These are phyloP conservation scores for Salmacisia buchloeana DNA, from an alignment of 1,284 basidiomycete species.

Conservation along the genomic window DNA sequence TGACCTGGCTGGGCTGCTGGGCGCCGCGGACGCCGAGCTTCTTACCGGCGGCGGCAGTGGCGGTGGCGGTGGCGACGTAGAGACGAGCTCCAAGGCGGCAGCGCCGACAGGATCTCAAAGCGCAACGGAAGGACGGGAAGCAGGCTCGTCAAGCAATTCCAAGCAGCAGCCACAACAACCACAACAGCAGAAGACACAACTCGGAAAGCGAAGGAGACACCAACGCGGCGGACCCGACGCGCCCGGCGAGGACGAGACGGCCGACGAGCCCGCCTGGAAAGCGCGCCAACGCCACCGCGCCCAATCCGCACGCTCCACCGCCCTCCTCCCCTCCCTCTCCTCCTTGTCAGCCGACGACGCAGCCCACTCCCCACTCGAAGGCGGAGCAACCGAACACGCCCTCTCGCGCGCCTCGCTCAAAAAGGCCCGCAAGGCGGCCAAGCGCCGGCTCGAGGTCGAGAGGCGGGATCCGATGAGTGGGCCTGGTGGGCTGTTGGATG, in stretches of 20 bases:
- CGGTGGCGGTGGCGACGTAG: not conserved
- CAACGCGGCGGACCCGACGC: not conserved
- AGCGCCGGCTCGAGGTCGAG: not conserved
- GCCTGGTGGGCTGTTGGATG: slow-evolving; percentile 2
- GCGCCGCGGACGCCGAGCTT: slow-evolving; percentile 45
- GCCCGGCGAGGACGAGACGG: not conserved
- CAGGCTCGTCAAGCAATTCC: too few relatives aligned
- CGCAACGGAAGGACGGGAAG: too few relatives aligned
- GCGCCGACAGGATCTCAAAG: not conserved
- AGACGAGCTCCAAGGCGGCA: not conserved
- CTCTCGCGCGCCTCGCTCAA: not conserved
- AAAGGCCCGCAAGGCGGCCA: not conserved
- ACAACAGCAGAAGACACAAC: too few relatives aligned
- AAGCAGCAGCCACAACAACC: too few relatives aligned
- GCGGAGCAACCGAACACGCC: not conserved
- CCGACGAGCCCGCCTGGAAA: slow-evolving; percentile 1
- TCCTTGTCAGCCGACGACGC: too few relatives aligned
- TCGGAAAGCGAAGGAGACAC: not conserved
- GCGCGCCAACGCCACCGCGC: slow-evolving; percentile 3
- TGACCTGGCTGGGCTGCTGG: slow-evolving; percentile 44
- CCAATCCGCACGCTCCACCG: too few relatives aligned
- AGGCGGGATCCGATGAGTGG: not conserved
- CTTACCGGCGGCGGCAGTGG: slow-evolving; percentile 24
- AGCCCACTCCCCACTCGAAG: not conserved
- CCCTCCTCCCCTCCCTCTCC: too few relatives aligned